Conservation (phyloP, 2,329 filamentous ascomycete genomes). For the Pleomassaria siparia region DNA sequence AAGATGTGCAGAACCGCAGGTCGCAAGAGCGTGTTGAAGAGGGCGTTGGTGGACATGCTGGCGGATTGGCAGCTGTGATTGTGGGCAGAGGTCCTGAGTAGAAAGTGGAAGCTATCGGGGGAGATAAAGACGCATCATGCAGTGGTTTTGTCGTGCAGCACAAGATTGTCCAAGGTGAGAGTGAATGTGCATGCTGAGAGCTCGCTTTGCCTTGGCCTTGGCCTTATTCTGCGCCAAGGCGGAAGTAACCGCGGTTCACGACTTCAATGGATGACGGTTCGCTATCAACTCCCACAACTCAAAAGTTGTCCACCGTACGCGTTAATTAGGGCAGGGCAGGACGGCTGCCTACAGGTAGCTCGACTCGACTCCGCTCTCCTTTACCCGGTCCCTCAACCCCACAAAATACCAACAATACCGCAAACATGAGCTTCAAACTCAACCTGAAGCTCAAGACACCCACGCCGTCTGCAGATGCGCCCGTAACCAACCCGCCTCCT, state of each 20-base stretch:
- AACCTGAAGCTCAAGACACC: constrained; percentile 38
- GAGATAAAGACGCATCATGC: constrained; percentile 10
- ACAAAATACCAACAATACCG: not conserved
- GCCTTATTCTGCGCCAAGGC: not conserved
- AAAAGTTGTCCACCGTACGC: too few relatives aligned
- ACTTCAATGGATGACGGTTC: too few relatives aligned
- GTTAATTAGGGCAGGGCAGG: too few relatives aligned
- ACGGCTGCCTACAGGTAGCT: too few relatives aligned
- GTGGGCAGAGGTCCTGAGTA: constrained; percentile 19
- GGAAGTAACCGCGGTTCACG: not conserved
- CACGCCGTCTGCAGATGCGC: constrained; percentile 16
- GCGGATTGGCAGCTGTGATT: constrained; percentile 6
- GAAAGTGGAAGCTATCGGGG: constrained; percentile 7
- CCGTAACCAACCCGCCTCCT: constrained; percentile 6
- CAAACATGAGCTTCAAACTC: constrained; percentile 24
- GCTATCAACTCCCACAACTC: too few relatives aligned
- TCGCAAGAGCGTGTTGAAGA: constrained; percentile 78
- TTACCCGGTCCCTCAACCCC: too few relatives aligned
- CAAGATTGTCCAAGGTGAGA: not conserved
- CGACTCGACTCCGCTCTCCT: too few relatives aligned
- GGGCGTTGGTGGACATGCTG: constrained; percentile 44
- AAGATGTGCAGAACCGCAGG: constrained; percentile 89
- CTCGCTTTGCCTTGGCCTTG: not conserved
- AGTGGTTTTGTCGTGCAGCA: not conserved
- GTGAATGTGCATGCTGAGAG: not conserved